A percentile compares a stretch with the other conserved stretches of the same genome.
These are phyloP conservation scores for Elymus sibiricus DNA, from an alignment of 176 grass and related monocot genomes.

Conservation along the genomic window DNA sequence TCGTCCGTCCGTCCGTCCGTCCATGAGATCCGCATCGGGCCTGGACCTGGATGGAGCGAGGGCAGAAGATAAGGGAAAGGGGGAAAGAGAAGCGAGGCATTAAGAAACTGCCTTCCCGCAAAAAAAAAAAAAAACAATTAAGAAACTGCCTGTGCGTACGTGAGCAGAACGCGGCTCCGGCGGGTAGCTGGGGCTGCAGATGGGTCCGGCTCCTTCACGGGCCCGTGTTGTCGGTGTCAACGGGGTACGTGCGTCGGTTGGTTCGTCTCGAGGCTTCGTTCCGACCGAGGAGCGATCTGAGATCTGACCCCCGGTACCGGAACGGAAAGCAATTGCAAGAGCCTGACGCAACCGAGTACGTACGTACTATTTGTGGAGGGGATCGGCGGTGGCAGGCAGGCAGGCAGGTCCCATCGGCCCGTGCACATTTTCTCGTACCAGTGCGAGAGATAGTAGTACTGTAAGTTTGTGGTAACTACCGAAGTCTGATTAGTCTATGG, in stretches of 20 bases:
- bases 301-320: neutral
- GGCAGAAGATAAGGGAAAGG: neutral
- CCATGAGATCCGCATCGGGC: neutral
- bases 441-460: too few relatives aligned
- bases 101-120: neutral
- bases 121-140: too few relatives aligned
- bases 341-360: neutral
- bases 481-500: too few relatives aligned
- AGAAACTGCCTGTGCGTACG: neutral
- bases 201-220: neutral
- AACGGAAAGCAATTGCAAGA: neutral
- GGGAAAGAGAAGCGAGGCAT: neutral
- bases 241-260: neutral
- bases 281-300: neutral
- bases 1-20: neutral
- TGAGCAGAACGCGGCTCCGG: neutral
- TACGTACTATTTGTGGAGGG: too few relatives aligned
- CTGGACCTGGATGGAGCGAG: neutral
- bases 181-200: neutral
- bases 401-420: neutral
- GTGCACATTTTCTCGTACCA: too few relatives aligned
- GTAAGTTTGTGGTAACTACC: too few relatives aligned
- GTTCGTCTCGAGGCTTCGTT: neutral
- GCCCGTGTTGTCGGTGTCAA: neutral
- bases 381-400: neutral